Conservation (phyloP, 352 stramenopile genomes). For the Phytopythium ostracodes region DNA sequence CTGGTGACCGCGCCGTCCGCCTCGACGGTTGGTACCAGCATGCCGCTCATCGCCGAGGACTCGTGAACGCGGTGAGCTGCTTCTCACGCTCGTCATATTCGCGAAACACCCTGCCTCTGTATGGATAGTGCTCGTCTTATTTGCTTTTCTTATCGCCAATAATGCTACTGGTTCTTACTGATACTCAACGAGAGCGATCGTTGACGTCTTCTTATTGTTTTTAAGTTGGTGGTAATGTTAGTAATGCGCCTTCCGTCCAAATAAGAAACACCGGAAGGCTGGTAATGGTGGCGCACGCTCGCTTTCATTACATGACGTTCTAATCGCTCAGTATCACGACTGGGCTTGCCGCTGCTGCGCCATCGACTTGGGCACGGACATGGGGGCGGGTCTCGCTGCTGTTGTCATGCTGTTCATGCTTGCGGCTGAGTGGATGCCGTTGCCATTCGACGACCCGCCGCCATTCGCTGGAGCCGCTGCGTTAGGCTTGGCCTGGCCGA, state of each 20-base stretch:
- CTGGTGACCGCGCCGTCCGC: constrained; percentile 20
- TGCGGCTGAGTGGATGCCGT: constrained; percentile 25
- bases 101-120: neutral
- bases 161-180: neutral
- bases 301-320: neutral
- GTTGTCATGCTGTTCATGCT: constrained; percentile 34
- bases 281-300: no score
- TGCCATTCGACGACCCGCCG: constrained; percentile 11
- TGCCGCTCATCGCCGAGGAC: constrained; percentile 1
- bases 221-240: neutral
- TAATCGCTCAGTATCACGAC: neutral
- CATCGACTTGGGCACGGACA: constrained; percentile 15
- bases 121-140: neutral
- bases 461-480: constrained; percentile 10
- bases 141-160: neutral
- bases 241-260: neutral
- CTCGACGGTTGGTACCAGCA: neutral
- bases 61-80: constrained; percentile 4
- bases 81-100: neutral
- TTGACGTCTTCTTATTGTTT: neutral
- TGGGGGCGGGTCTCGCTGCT: constrained; percentile 13
- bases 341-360: constrained; percentile 8
- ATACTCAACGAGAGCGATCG: no score
- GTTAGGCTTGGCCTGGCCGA: constrained; percentile 78
- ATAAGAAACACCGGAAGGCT: no score